phyloP scores from a whole-genome alignment of 1,284 basidiomycete genomes.

The Melampsora americana region DNA sequence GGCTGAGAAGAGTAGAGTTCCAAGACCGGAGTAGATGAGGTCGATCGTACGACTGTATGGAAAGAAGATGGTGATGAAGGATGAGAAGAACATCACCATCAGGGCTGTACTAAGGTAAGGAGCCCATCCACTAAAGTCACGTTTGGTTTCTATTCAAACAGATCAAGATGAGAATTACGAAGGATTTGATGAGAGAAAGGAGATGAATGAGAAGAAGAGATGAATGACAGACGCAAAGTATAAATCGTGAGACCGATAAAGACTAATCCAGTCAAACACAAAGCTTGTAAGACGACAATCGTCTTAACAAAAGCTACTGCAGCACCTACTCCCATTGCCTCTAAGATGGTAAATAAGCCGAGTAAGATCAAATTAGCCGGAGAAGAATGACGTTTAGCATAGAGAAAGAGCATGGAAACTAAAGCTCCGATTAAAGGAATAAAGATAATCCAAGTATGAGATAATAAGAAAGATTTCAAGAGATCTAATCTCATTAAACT shows the following conservation, averaged over 20 bases:
- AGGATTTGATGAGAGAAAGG: no score
- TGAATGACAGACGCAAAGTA: conserved; percentile 24
- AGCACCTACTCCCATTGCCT: conserved; percentile 33
- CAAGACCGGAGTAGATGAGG: conserved; percentile 33
- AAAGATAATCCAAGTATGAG: conserved; percentile 41
- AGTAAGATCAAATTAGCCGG: conserved; percentile 39
- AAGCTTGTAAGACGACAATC: conserved; percentile 31
- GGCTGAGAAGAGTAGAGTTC: conserved; percentile 37
- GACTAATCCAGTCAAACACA: conserved; percentile 34
- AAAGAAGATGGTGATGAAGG: conserved; percentile 42
- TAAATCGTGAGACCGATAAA: conserved; percentile 37
- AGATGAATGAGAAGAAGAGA: no score
- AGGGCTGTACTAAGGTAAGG: conserved; percentile 35
- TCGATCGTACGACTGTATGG: conserved; percentile 42
- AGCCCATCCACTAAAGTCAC: conserved; percentile 39
- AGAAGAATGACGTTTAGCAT: conserved; percentile 37
- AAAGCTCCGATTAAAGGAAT: conserved; percentile 30
- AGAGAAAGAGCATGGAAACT: conserved; percentile 32
- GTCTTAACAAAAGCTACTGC: conserved; percentile 43
- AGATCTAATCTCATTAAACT: conserved; percentile 29
- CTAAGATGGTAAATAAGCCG: conserved; percentile 29
- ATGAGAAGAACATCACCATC: conserved; percentile 43
- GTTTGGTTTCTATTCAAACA: conserved; percentile 30
- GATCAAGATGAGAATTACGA: no score
- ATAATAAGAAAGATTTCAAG: conserved; percentile 15